These are phyloP conservation scores for Hirsutella rhossiliensis DNA, from an alignment of 2,329 filamentous ascomycete species.

Conservation along the genomic window DNA sequence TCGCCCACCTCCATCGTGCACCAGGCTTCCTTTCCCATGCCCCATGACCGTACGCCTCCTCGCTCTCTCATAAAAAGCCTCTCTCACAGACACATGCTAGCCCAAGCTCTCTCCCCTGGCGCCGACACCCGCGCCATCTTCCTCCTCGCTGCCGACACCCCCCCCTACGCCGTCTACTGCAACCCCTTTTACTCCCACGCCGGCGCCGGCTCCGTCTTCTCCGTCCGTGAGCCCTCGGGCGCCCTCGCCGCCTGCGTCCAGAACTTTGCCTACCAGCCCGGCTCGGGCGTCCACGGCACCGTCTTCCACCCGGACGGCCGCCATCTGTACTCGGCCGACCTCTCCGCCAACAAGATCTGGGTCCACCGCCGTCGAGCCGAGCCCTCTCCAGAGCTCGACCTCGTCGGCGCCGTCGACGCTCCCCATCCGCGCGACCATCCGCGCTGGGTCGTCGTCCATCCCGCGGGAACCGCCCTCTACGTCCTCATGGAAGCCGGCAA, in stretches of 20 bases:
- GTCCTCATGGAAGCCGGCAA: slow-evolving; percentile 87
- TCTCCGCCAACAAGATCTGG: slow-evolving; percentile 73
- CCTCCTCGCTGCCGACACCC: slow-evolving; percentile 63
- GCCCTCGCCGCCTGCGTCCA: slow-evolving; percentile 53
- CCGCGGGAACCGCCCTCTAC: slow-evolving; percentile 67
- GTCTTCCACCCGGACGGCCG: slow-evolving; percentile 63
- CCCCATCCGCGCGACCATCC: slow-evolving; percentile 65
- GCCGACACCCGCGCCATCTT: slow-evolving; percentile 87
- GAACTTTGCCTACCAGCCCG: slow-evolving; percentile 58
- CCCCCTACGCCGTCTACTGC: slow-evolving; percentile 75
- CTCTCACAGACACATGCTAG: slow-evolving; percentile 26
- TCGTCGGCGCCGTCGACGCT: slow-evolving; percentile 62
- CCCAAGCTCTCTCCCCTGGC: slow-evolving; percentile 52
- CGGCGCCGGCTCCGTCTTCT: slow-evolving; percentile 69
- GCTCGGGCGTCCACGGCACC: slow-evolving; percentile 71
- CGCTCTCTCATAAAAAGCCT: background rate
- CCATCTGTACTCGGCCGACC: slow-evolving; percentile 69
- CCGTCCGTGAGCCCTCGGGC: slow-evolving; percentile 37
- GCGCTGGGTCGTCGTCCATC: slow-evolving; percentile 79
- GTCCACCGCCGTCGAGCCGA: slow-evolving; percentile 57
- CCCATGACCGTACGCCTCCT: slow-evolving; percentile 54
- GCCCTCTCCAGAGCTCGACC: slow-evolving; percentile 33
- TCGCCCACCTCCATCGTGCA: slow-evolving; percentile 67
- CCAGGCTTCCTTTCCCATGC: slow-evolving; percentile 61
- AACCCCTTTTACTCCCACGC: slow-evolving; percentile 86